Evolutionary conservation across 441 rosid species (phyloP), one percentile per base, ranked within the genome.

Genomic region (California macrophylla): DNA sequence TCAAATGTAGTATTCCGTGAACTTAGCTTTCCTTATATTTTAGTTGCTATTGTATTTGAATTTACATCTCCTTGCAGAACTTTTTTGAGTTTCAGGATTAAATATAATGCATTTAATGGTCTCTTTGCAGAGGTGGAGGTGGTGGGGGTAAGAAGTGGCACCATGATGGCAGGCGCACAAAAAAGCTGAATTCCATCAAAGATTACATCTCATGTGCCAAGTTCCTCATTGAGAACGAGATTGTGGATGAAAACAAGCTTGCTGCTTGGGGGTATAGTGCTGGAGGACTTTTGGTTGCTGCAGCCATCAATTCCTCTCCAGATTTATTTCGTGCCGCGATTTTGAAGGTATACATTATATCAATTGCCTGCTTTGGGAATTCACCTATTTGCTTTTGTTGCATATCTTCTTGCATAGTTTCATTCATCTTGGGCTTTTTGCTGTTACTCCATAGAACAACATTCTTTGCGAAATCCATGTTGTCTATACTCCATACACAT

Each of bases 201-300:
- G 98, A 94, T 80, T 90, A 78, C 75, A 72, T 90, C 74, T 80
- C 87, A 42, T 94, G 96, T 76, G 94, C 92, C 36, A 87, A 78
- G 76, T 91, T 85, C 82, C 90, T 93, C 30, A 58, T 85, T 45
- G 84, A 84, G 50, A 86, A 82, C 74, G 84, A 80, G 74, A 80
- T 93, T 67, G 96, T 91, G 74, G 80, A 82, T 67, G 87, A 83
- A 56, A 81, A 82, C 74, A 88, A 87, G 81, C 96, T 93, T 75
- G 92, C 92, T 21, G 96, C 91, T 69, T 91, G 89, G 89, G 98
- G 98, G 69, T 87, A 88, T 74, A 93, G 97, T 69, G 97, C 89
- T n/a, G 97, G 97, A 65, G 98, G 96, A 63, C 94, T 92, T 69
- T 75, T 88, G 70, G 91, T 94, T 84, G 98, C 98, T 82, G 82